Percentiles rank a stretch among this genome's conserved stretches.
phyloP scores from a whole-genome alignment of 257 asterid genomes.

The Solanum megistacrolobum region DNA sequence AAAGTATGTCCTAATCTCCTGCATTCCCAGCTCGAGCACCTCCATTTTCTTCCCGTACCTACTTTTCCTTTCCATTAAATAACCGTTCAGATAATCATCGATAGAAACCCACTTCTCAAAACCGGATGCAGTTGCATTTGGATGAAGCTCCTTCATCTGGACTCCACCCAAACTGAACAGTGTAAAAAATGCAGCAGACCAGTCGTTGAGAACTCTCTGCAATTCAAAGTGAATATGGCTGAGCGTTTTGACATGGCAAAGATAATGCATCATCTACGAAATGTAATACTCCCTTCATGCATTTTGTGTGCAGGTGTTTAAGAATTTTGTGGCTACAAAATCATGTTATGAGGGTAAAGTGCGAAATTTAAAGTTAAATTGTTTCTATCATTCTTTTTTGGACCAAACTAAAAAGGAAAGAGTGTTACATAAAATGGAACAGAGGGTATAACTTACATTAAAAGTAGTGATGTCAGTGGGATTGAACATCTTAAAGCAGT shows the following conservation, averaged over 20 bases:
- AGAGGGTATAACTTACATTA: conserved; percentile 39
- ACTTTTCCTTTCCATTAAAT: conserved; percentile 73
- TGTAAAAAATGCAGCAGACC: conserved; percentile 84
- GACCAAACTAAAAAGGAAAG: not conserved
- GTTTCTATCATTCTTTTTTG: not conserved
- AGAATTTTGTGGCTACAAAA: not conserved
- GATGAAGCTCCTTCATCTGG: conserved; percentile 53
- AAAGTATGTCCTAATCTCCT: conserved; percentile 86
- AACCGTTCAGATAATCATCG: conserved; percentile 82
- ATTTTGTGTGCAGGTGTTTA: not conserved
- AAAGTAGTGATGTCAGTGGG: conserved; percentile 74
- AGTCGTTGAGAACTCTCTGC: conserved; percentile 83
- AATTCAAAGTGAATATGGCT: conserved; percentile 14
- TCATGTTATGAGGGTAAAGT: not conserved
- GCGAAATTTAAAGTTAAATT: not conserved
- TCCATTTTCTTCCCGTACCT: conserved; percentile 82
- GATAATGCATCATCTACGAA: not conserved
- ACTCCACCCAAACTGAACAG: conserved; percentile 66
- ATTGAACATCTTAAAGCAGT: conserved; percentile 97
- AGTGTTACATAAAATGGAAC: not conserved
- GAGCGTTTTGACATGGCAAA: not conserved
- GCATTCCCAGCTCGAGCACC: conserved; percentile 89
- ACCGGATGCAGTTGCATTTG: conserved; percentile 37
- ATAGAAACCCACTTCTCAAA: conserved; percentile 69
- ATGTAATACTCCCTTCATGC: not conserved